Conservation (phyloP, 1,284 basidiomycete species). For the Butyriboletus appendiculatus region DNA sequence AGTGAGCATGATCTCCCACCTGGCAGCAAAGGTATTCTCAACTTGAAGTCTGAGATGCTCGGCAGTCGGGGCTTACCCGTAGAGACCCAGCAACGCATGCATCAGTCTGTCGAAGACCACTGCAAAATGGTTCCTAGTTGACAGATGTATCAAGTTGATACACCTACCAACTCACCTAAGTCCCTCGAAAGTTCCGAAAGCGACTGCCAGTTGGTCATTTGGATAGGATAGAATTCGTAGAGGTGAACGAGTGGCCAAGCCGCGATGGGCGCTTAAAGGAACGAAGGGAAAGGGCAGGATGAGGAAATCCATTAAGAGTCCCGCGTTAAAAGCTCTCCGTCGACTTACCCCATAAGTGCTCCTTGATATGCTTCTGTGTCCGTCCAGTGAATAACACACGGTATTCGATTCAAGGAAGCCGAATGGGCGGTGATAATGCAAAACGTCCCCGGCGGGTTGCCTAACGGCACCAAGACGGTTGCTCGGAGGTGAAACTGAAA, state of each 20-base stretch:
- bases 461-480: constrained; percentile 21
- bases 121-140: constrained; percentile 2
- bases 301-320: not conserved
- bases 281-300: constrained; percentile 3
- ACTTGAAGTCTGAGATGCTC: not conserved
- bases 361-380: constrained; percentile 16
- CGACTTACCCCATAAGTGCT: constrained; percentile 3
- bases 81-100: constrained; percentile 31
- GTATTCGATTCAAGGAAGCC: constrained; percentile 18
- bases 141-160: not conserved
- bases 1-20: constrained; percentile 35
- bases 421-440: constrained; percentile 20
- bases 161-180: constrained; percentile 17
- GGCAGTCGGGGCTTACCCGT: constrained; percentile 20
- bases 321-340: constrained; percentile 18
- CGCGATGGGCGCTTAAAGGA: not conserved
- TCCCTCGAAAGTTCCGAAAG: constrained; percentile 24
- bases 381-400: constrained; percentile 2
- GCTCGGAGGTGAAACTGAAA: constrained; percentile 9
- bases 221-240: not conserved
- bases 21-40: constrained; percentile 8
- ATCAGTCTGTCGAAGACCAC: constrained; percentile 30
- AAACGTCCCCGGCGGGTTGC: constrained; percentile 14
- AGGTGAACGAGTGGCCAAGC: constrained; percentile 5
- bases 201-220: constrained; percentile 33